Percentiles rank a stretch among this genome's conserved stretches.
These are phyloP conservation scores for Bromus sterilis DNA, from an alignment of 176 grass and related monocot genomes.

Conservation along the genomic window DNA sequence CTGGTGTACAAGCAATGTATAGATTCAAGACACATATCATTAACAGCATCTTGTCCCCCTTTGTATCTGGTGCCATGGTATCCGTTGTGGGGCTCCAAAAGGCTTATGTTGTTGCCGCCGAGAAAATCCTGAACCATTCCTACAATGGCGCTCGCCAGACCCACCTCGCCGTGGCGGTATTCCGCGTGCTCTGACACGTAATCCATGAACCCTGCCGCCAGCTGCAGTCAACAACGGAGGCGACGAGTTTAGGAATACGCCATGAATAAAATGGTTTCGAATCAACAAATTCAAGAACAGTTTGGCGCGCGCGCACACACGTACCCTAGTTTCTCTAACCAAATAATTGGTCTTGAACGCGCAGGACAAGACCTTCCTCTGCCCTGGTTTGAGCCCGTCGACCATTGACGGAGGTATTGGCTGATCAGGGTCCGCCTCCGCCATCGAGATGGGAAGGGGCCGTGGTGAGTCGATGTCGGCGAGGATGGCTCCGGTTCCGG, in stretches of 20 bases:
- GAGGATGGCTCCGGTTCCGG: too few species aligned
- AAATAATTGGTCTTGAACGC: slow-evolving; percentile 83
- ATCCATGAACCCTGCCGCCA: slow-evolving; percentile 79
- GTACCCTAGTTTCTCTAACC: slow-evolving; percentile 64
- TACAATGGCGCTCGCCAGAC: slow-evolving; percentile 62
- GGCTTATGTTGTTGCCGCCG: slow-evolving; percentile 80
- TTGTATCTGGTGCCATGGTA: slow-evolving; percentile 92
- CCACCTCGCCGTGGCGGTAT: slow-evolving; percentile 75
- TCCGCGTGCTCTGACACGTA: slow-evolving; percentile 89
- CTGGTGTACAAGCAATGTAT: slow-evolving; percentile 68
- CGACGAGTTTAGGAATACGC: neutral
- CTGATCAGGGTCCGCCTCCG: slow-evolving; percentile 49
- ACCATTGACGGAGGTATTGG: slow-evolving; percentile 85
- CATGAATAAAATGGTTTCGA: neutral
- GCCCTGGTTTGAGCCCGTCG: slow-evolving; percentile 78
- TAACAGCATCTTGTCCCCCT: slow-evolving; percentile 87
- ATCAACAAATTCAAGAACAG: neutral
- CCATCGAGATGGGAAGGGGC: slow-evolving; percentile 69
- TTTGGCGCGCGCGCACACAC: neutral
- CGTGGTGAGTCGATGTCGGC: too few species aligned
- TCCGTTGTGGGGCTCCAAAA: slow-evolving; percentile 55
- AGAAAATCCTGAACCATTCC: slow-evolving; percentile 96
- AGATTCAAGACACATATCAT: too few species aligned
- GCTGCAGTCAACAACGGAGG: slow-evolving; percentile 27
- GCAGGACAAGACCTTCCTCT: slow-evolving; percentile 83